phyloP scores from a whole-genome alignment of 257 asterid species.

The Solanum bukasovii region DNA sequence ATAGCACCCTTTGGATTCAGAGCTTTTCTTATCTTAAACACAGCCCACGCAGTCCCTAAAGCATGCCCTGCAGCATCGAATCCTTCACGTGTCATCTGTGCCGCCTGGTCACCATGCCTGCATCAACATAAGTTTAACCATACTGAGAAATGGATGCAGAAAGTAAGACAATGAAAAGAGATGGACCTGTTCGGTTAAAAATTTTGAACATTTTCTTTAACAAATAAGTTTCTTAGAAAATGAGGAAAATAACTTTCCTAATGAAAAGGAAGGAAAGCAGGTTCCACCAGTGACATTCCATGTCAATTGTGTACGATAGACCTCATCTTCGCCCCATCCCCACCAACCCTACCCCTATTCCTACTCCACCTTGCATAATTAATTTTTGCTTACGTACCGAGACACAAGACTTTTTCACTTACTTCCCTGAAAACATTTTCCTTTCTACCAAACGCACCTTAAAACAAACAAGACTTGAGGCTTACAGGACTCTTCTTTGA shows the following conservation, averaged over 20 bases:
- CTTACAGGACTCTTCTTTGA: neutral
- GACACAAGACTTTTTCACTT: neutral
- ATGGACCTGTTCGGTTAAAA: neutral
- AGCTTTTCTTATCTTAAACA: constrained; percentile 67
- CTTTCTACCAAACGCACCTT: neutral
- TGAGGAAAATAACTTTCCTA: neutral
- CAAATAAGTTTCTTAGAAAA: neutral
- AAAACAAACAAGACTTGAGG: neutral
- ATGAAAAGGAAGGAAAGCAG: neutral
- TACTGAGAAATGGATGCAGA: neutral
- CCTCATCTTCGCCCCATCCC: neutral
- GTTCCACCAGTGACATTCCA: neutral
- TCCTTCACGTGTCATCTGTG: constrained; percentile 48
- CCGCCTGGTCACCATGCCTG: constrained; percentile 79
- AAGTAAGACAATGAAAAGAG: neutral
- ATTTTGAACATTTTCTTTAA: neutral
- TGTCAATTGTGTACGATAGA: neutral
- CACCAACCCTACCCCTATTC: neutral
- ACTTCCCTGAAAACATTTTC: neutral
- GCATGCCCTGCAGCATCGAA: constrained; percentile 87
- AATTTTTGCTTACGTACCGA: neutral
- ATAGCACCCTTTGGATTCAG: constrained; percentile 59
- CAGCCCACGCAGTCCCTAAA: constrained; percentile 83
- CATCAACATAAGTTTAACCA: neutral
- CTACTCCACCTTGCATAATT: neutral